phyloP scores from a whole-genome alignment of 805 yeast species.

The Starmerella bombicola region DNA sequence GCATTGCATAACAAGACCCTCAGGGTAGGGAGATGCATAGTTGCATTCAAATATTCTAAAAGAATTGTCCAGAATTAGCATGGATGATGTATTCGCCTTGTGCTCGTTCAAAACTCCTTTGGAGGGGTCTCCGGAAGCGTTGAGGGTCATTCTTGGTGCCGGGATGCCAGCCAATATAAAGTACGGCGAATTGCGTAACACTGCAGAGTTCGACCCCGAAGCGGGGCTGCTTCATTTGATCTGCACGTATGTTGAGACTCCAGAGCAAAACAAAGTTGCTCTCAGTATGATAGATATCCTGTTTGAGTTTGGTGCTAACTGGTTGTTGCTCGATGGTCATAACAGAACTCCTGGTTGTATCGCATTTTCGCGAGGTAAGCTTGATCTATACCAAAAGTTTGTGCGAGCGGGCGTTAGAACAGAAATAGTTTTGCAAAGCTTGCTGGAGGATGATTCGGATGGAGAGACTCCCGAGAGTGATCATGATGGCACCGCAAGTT shows the following conservation, averaged over 20 bases:
- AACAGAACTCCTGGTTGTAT: conserved; percentile 80
- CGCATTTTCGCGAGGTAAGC: conserved; percentile 38
- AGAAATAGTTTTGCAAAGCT: conserved; percentile 63
- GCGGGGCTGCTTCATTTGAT: conserved; percentile 21
- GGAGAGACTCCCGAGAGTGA: conserved; percentile 18
- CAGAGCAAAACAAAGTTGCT: conserved; percentile 16
- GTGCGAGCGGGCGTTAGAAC: conserved; percentile 87
- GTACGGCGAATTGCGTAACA: conserved; percentile 20
- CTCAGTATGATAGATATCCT: conserved; percentile 45
- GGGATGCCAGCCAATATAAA: conserved; percentile 25
- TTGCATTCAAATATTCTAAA: too few species aligned
- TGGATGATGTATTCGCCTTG: conserved; percentile 8
- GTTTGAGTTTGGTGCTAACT: conserved; percentile 81
- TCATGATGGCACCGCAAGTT: conserved; percentile 11
- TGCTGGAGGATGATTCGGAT: conserved; percentile 28
- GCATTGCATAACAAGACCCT: too few species aligned
- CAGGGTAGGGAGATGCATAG: too few species aligned
- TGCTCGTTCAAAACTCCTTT: conserved; percentile 19
- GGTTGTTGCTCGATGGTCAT: conserved; percentile 66
- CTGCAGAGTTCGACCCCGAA: conserved; percentile 15
- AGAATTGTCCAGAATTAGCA: too few species aligned
- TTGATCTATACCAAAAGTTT: conserved; percentile 33
- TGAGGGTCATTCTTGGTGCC: conserved; percentile 17
- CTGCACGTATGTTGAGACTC: conserved; percentile 12
- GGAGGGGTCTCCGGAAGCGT: conserved; percentile 19